phyloP scores from a whole-genome alignment of 306 rosid genomes.

The Pterocarpus macrocarpus region DNA sequence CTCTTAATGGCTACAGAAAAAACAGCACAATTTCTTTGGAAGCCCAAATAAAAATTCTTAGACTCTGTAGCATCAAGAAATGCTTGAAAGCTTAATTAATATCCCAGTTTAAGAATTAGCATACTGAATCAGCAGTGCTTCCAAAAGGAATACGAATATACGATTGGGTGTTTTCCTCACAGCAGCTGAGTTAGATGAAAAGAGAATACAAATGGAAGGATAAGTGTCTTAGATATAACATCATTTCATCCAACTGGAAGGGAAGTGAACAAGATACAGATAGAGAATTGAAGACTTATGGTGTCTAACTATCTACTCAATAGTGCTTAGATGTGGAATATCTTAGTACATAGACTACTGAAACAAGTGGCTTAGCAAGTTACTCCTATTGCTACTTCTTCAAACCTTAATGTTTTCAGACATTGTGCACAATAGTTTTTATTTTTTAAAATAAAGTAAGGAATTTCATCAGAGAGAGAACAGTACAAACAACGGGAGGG shows the following conservation, averaged over 20 bases:
- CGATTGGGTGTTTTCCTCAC: background rate
- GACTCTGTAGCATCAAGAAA: background rate
- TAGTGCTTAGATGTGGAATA: too few species aligned
- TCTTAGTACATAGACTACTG: too few species aligned
- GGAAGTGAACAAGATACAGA: background rate
- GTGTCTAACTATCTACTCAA: too few species aligned
- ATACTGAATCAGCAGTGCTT: slow-evolving; percentile 15
- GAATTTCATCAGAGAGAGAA: background rate
- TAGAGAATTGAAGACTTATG: background rate
- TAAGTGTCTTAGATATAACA: background rate
- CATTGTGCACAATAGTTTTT: background rate
- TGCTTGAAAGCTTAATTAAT: background rate
- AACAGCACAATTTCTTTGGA: background rate
- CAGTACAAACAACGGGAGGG: background rate
- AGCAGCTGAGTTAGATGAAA: background rate
- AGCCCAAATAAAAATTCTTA: slow-evolving; percentile 14
- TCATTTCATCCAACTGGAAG: too few species aligned
- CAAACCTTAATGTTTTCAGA: background rate
- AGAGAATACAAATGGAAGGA: background rate
- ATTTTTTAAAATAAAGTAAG: too few species aligned
- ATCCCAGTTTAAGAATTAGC: slow-evolving; percentile 12
- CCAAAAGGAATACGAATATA: background rate
- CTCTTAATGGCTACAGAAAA: background rate
- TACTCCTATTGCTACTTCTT: background rate
- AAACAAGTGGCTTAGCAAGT: background rate